Percentiles rank a stretch among this genome's conserved stretches.
These are phyloP conservation scores for Verticillium nonalfalfae DNA, from an alignment of 2,329 filamentous ascomycete genomes.

Conservation along the genomic window DNA sequence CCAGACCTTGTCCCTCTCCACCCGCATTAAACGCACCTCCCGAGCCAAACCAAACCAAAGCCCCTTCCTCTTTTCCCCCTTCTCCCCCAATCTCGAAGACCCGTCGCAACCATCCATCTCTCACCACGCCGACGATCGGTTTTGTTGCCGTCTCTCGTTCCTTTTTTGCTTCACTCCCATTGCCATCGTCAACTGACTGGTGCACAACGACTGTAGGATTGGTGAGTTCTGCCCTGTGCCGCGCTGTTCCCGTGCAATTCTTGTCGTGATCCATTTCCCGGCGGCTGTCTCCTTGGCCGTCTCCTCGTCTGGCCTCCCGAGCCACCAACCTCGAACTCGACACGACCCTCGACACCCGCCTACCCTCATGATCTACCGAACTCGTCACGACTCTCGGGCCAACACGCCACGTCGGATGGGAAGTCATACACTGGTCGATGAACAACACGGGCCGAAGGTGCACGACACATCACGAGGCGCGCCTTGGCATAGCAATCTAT, in stretches of 20 bases:
- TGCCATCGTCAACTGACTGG: constrained; percentile 7
- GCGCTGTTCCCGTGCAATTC: background rate
- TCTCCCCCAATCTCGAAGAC: constrained; percentile 9
- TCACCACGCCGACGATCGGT: constrained; percentile 1
- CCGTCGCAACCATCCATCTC: constrained; percentile 13
- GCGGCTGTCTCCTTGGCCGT: background rate
- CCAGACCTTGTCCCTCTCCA: constrained; percentile 11
- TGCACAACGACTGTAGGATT: background rate
- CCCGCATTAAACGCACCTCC: constrained; percentile 14
- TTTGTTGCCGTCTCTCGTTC: constrained; percentile 11
- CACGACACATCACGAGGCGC: background rate
- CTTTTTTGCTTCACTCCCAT: constrained; percentile 10
- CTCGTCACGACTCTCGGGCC: background rate
- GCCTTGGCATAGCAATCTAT: background rate
- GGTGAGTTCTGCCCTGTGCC: background rate
- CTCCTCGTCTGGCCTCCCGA: background rate
- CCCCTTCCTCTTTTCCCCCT: constrained; percentile 12
- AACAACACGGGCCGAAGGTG: background rate
- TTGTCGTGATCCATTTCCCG: background rate
- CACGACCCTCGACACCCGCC: background rate
- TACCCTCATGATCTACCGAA: background rate
- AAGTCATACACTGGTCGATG: too few relatives aligned
- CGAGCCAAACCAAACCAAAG: constrained; percentile 1
- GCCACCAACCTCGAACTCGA: background rate
- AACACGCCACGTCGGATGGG: too few relatives aligned